Percentiles rank a stretch among this genome's conserved stretches.
These are phyloP conservation scores for Paralagenidium karlingii DNA, from an alignment of 352 stramenopile genomes.

Conservation along the genomic window DNA sequence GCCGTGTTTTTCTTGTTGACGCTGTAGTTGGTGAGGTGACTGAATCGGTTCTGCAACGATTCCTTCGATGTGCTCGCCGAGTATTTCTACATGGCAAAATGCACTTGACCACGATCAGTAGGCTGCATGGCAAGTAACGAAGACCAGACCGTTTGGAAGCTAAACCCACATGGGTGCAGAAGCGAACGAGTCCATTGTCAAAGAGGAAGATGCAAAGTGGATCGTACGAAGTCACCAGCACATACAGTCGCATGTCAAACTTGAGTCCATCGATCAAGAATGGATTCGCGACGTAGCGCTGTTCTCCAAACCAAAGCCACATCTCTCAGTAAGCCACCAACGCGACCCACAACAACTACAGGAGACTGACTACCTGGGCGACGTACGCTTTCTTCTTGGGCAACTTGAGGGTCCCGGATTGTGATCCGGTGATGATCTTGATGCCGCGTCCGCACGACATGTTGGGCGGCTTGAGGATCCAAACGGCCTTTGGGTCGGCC, in stretches of 20 bases:
- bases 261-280: constrained; percentile 85
- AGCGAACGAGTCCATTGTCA: constrained; percentile 76
- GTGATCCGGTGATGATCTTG: constrained; percentile 40
- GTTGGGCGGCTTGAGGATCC: constrained; percentile 73
- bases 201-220: constrained; percentile 80
- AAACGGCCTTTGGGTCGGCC: constrained; percentile 30
- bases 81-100: too few relatives aligned
- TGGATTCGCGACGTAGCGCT: constrained; percentile 67
- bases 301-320: constrained; percentile 6
- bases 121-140: too few relatives aligned
- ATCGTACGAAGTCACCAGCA: constrained; percentile 78
- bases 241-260: constrained; percentile 87
- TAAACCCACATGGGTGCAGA: constrained; percentile 52
- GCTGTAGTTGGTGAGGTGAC: constrained; percentile 88
- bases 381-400: constrained; percentile 66
- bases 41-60: constrained; percentile 69
- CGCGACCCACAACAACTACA: background rate
- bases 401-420: constrained; percentile 24
- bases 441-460: constrained; percentile 66
- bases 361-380: constrained; percentile 30
- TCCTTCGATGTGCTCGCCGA: constrained; percentile 40
- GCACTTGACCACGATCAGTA: too few relatives aligned
- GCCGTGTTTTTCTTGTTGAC: constrained; percentile 84
- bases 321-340: background rate
- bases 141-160: background rate